A percentile compares a stretch with the other conserved stretches of the same genome.
phyloP scores from a whole-genome alignment of 1,284 basidiomycete genomes.

The Rhodotorula sp. region DNA sequence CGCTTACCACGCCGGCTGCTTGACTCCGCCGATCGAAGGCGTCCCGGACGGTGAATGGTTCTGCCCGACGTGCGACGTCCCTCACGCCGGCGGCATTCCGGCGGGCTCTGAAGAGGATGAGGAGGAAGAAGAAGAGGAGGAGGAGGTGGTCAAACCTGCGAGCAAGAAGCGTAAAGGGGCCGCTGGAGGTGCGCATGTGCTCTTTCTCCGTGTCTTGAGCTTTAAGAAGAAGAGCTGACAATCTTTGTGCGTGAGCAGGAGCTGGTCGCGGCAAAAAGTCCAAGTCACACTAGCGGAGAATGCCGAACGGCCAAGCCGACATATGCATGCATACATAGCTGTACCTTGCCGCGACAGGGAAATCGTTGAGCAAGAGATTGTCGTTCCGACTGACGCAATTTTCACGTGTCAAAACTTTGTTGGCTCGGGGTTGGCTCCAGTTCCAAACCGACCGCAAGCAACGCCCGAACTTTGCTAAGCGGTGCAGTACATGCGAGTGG shows the following conservation, averaged over 20 bases:
- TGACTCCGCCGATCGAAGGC: conserved; percentile 69
- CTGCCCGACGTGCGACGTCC: conserved; percentile 65
- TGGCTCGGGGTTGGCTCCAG: no score
- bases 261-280: conserved; percentile 11
- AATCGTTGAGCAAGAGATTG: no score
- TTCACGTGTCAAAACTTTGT: no score
- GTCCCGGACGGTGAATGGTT: conserved; percentile 90
- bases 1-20: conserved; percentile 80
- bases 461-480: no score
- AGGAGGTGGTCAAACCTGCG: neutral
- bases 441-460: no score
- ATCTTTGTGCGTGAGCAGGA: neutral
- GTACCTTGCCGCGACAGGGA: no score
- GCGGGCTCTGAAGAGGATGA: neutral
- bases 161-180: conserved; percentile 29
- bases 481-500: no score
- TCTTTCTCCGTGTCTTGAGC: no score
- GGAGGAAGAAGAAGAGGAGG: conserved; percentile 5
- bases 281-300: no score
- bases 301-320: no score
- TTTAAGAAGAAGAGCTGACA: neutral
- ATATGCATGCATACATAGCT: no score
- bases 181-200: conserved; percentile 2
- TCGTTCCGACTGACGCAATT: no score
- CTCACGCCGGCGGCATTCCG: neutral